Evolutionary conservation across 2,329 filamentous ascomycete genomes (phyloP), one percentile per base, ranked within the genome.

Genomic region (Aotearoamyces nothofagi): DNA sequence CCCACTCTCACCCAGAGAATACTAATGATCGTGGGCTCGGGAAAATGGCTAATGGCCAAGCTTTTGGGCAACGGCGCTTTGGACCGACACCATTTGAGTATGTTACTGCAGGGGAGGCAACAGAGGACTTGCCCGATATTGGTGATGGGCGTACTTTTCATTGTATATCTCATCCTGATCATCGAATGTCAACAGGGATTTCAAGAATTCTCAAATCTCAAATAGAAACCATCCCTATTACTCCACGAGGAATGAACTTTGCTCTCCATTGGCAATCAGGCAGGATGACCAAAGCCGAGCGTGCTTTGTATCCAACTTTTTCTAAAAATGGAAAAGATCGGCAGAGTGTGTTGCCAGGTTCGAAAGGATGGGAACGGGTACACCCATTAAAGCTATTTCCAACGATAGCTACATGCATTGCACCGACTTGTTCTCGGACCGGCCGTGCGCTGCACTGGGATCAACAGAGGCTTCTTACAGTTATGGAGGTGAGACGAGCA

Each of bases 131-230:
- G 0, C 75, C 76, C 0, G 35, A 54, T 0, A 65, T 87, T 3
- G 57, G 63, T 8, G 77, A 82, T 36, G 65, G 57, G 0, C 67
- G 68, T 19, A 53, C 66, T 0, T 67, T 73, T 17, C 61, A 66
- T 1, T 84, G 78, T 38, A 59, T 78, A 1, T 43, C 53, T 0
- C 70, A 63, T 33, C 80, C 81, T 0, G 78, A 87, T 41, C 80
- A 90, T 43, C 60, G 77, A 0, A 45, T 63, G 0, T 46, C 54
- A n/a, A 22, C 51, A 3, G 49, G 58, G 4, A 41, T 63, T 4
- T 58, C 60, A 2, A 40, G 43, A 0, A 30, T 22, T 0, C 41
- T 58, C 0, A 57, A 66, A 1, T 39, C 9, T 9, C 57, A 73
- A 6, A 55, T 82, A 2, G 47, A 54, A 0, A 47, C 50, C 2